Percentiles rank a stretch among this genome's conserved stretches.
These are phyloP conservation scores for Microsporum ferrugineum DNA, from an alignment of 2,329 filamentous ascomycete genomes.

Conservation along the genomic window DNA sequence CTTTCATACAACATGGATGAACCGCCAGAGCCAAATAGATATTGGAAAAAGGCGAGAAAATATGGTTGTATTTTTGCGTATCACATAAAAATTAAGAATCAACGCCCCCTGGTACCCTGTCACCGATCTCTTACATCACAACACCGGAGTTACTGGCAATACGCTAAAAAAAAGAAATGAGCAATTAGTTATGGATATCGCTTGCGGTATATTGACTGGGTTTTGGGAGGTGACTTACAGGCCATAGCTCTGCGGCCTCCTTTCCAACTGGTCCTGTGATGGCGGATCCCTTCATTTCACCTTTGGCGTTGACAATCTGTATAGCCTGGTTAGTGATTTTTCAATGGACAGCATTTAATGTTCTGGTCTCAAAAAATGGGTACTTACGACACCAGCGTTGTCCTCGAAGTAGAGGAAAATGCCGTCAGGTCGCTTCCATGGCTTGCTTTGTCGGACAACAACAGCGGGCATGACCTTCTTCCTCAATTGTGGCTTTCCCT, in stretches of 20 bases:
- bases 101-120: slow-evolving; percentile 9
- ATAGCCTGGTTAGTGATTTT: not conserved
- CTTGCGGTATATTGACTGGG: not conserved
- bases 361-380: not conserved
- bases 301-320: slow-evolving; percentile 99
- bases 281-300: slow-evolving; percentile 99
- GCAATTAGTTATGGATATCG: not conserved
- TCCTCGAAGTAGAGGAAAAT: slow-evolving; percentile 99
- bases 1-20: not conserved
- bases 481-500: slow-evolving; percentile 99
- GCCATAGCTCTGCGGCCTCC: slow-evolving; percentile 99
- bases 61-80: slow-evolving; percentile 12
- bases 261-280: slow-evolving; percentile 99
- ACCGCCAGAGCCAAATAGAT: slow-evolving; percentile 2
- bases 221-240: slow-evolving; percentile 49
- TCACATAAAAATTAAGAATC: slow-evolving; percentile 14
- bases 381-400: slow-evolving; percentile 94
- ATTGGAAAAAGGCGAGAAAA: slow-evolving; percentile 5
- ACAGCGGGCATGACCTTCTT: slow-evolving; percentile 99
- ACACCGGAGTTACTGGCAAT: slow-evolving; percentile 99
- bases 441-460: slow-evolving; percentile 97
- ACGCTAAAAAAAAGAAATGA: slow-evolving; percentile 48
- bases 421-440: slow-evolving; percentile 96
- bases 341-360: not conserved
- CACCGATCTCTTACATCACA: slow-evolving; percentile 69